A percentile compares a stretch with the other conserved stretches of the same genome.
Evolutionary conservation across 2,329 filamentous ascomycete species (phyloP).

Genomic region (Atkinsonella texensis): DNA sequence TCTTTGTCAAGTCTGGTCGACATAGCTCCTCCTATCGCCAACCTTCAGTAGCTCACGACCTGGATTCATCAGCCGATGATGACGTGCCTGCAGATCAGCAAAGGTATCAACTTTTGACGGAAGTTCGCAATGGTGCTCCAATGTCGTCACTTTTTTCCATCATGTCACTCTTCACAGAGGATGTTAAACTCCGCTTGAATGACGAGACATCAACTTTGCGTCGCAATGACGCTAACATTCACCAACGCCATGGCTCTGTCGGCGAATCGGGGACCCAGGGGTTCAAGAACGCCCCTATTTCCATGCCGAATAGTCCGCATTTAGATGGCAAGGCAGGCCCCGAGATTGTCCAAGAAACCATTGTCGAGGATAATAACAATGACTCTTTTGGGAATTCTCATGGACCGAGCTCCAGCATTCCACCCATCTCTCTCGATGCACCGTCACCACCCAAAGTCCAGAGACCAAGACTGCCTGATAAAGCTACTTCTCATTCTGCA

Average conservation of each 20-base stretch:
- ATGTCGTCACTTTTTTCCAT: conserved; percentile 99
- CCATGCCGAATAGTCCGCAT: conserved; percentile 28
- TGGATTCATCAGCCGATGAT: conserved; percentile 50
- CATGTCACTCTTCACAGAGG: conserved; percentile 91
- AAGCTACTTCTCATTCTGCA: conserved; percentile 55
- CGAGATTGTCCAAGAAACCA: conserved; percentile 4
- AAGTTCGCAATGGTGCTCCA: conserved; percentile 93
- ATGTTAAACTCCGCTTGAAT: conserved; percentile 68
- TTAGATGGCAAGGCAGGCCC: conserved; percentile 17
- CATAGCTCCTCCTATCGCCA: conserved; percentile 2
- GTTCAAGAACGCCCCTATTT: conserved; percentile 9
- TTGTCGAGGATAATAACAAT: conserved; percentile 10
- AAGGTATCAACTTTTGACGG: conserved; percentile 87
- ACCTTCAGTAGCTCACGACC: conserved; percentile 18
- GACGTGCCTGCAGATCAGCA: conserved; percentile 57
- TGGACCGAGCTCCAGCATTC: conserved; percentile 40
- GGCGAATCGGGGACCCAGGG: conserved; percentile 8
- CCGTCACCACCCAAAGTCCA: conserved; percentile 16
- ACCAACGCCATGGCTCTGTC: conserved; percentile 17
- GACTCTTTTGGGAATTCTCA: conserved; percentile 5
- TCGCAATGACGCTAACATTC: conserved; percentile 13
- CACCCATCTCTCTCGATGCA: conserved; percentile 61
- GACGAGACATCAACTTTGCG: conserved; percentile 35
- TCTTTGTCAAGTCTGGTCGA: conserved; percentile 84
- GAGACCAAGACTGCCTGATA: conserved; percentile 30